Evolutionary conservation across 495 filamentous ascomycete genomes (phyloP), one percentile per base, ranked within the genome.

Genomic region (Hypoxylon trugodes): DNA sequence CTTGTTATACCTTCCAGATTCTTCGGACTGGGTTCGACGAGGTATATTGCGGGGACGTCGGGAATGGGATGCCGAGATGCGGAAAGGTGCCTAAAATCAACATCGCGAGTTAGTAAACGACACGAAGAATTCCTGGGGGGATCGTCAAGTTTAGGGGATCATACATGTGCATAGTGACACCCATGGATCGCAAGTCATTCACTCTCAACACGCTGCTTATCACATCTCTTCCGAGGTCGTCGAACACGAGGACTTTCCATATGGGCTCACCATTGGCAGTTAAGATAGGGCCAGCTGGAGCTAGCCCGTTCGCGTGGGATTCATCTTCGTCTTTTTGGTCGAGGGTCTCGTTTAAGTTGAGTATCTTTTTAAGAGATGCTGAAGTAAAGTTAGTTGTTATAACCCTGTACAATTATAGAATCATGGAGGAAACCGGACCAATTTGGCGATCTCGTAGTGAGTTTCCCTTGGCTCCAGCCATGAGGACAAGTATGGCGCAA

Each of bases 401-500:
- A 37, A 53, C 40, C 40, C n/a, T 7, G 8, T 55, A 75, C 21
- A 33, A 81, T 84, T 70, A 83, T 7, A 49, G 54, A 33, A 81
- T 84, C 70, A 83, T 7, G 46, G 54, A 35, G 26, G 45, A 40
- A 53, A 18, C 52, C 76, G 62, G 68, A 98, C 95, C 88, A 78
- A 98, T 90, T 86, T 98, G 95, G 75, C 93, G 92, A 82, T 97
- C 95, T 75, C 95, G 88, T 70, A 98, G 84, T 60, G 92, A 92
- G 78, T 86, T 83, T 54, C 88, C 82, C 59, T 84, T 82, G 60
- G 87, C 78, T 58, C 89, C 88, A 90, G 96, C 96, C 74, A 72
- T 79, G 66, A 53, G 58, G 41, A 37, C 47, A 38, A 28, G 10
- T n/a, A 2, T 36, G 24, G 26, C 40, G 21, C 6, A 18, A 12